Evolutionary conservation across 192 early-diverging fungal species (phyloP).

Genomic region (Powellomyces hirtus): DNA sequence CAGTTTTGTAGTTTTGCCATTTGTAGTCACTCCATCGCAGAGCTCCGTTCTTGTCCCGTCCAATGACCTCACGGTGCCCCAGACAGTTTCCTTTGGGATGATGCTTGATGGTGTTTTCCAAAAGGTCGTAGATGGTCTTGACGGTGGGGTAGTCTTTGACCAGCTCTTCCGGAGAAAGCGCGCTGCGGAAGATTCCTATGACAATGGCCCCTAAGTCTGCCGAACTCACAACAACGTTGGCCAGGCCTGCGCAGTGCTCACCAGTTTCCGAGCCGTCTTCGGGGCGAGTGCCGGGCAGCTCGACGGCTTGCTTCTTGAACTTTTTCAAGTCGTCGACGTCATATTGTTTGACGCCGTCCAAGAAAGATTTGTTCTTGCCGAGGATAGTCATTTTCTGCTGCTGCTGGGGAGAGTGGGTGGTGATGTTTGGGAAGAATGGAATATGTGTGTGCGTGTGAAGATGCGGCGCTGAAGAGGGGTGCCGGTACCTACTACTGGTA

Average conservation of each 20-base stretch:
- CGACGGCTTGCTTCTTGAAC: slow-evolving; percentile 27
- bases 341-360: background rate
- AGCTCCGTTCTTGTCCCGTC: slow-evolving; percentile 35
- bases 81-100: slow-evolving; percentile 26
- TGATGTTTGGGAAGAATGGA: too few species aligned
- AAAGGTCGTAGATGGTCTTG: slow-evolving; percentile 44
- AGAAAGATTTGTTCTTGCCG: too few species aligned
- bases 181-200: slow-evolving; percentile 46
- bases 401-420: too few species aligned
- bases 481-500: too few species aligned
- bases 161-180: slow-evolving; percentile 37
- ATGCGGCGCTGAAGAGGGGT: too few species aligned
- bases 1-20: slow-evolving; percentile 40
- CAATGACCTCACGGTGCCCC: slow-evolving; percentile 33
- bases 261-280: slow-evolving; percentile 25
- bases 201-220: too few species aligned
- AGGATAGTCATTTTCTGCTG: too few species aligned
- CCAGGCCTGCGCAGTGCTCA: too few species aligned
- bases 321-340: slow-evolving; percentile 15
- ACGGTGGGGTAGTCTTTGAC: slow-evolving; percentile 37
- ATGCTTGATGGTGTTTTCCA: slow-evolving; percentile 26
- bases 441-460: too few species aligned
- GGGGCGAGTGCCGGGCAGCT: slow-evolving; percentile 24
- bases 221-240: too few species aligned
- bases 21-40: slow-evolving; percentile 40